Evolutionary conservation across 768 basidiomycete species (phyloP), one percentile per base, ranked within the genome.

Genomic region (Mycena crocata): DNA sequence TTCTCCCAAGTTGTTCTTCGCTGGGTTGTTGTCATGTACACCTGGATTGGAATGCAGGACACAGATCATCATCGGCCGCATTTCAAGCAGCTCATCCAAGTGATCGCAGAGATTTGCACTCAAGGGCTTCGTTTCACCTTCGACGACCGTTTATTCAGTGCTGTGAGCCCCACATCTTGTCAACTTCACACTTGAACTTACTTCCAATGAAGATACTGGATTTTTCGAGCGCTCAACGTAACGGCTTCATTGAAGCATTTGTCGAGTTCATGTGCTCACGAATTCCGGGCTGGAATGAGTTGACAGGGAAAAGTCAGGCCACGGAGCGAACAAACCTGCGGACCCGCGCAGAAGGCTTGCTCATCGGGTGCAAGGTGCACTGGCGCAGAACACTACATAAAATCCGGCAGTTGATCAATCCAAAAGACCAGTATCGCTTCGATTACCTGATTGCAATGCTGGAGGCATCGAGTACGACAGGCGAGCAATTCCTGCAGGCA

Each of bases 181-280:
- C n/a, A n/a, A n/a, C n/a, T n/a, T n/a, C n/a, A 44, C 28, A 3
- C n/a, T n/a, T n/a, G 28, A 4, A 35, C 10, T 51, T 7, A 30
- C 23, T 5, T 24, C n/a, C 35, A 10, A 1, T n/a, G 10, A 21
- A 63, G 62, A 48, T 63, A 2, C 51, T 63, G 32, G 62, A 63
- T 34, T 63, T 63, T 49, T 63, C 62, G 2, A 55, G 31, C n/a
- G 62, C 62, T 0, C 62, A 63, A 23, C 19, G 52, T 3, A 55
- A 63, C n/a, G 52, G 42, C 10, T 54, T 54, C 30, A 37, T 63
- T 28, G 52, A 56, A 23, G 52, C 62, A 1, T 54, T 63, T n/a
- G 21, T 63, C 17, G 5, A 21, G 1, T 42, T 34, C 26, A 54
- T 63, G 52, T 45, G 37, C 52, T 45, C 62, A 13, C 40, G 62